Base-by-base conservation (phyloP, 2,329 filamentous ascomycete genomes). In the Botryotinia globosa region DNA sequence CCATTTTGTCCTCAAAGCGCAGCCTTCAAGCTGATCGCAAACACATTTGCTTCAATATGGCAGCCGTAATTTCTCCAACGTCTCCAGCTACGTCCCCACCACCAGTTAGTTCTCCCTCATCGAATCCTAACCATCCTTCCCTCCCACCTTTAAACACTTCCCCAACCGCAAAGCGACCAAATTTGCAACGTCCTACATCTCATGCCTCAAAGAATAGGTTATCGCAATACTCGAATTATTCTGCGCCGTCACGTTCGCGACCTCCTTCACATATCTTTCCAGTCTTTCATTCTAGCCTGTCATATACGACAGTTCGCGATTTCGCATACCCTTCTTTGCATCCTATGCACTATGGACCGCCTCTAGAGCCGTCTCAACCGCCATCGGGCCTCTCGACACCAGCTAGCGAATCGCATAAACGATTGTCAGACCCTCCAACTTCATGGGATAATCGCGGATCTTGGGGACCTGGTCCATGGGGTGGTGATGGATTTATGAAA, bases 301-400 rank as follows among this genome's bases (percentile, higher is more conserved):
- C 92, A 10, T 98, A 98, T 82, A 90, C 94, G n/a, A 86, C 93
- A 62, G 94, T 99, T 76, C 92, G 96, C 79, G 96, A 99, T 85
- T 99, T 98, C 83, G 96, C 96, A 77, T 99, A 98, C 81, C 90
- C 93, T 45, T 81, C 88, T 39, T 87, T 87, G 72, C 93, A 98
- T 82, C 94, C 93, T 61, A 87, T 98, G 82, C 96, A 98, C 84
- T 97, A 97, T 85, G 96, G 96, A 1, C 92, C 95, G n/a, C 91
- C 93, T 25, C 91, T 91, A 54, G 91, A 94, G 77, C 86, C 89
- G 39, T 90, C 89, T 69, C 84, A 85, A 70, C 89, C 90, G n/a
- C 86, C 89, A 14, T 97, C 94, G 0, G 91, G 91, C 73, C 87
- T 92, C 77, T 94, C 92, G n/a, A 97, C 94, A 0, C 94, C 95